phyloP scores from a whole-genome alignment of 768 basidiomycete species.

The Mycena amicta region DNA sequence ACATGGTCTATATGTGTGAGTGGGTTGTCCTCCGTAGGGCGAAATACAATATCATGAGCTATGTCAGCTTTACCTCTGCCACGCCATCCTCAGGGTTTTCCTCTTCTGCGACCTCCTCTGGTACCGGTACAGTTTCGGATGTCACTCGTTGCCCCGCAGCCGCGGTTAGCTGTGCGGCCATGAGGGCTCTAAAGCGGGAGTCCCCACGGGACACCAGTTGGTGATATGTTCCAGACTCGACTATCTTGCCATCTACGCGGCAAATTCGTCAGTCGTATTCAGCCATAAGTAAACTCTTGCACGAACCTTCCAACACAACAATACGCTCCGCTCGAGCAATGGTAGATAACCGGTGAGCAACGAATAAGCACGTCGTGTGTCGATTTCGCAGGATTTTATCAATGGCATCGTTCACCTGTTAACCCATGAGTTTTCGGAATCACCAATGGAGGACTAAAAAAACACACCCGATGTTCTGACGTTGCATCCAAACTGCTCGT shows the following conservation, averaged over 20 bases:
- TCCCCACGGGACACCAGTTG: slow-evolving; percentile 69
- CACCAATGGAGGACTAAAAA: not conserved
- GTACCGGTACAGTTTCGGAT: slow-evolving; percentile 8
- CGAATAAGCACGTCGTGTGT: slow-evolving; percentile 85
- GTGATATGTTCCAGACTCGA: slow-evolving; percentile 81
- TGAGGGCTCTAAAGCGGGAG: slow-evolving; percentile 82
- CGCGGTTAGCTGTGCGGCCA: slow-evolving; percentile 85
- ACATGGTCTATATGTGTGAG: slow-evolving; percentile 18
- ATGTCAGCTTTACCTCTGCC: not conserved
- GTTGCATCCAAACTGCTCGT: slow-evolving; percentile 88
- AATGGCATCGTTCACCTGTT: slow-evolving; percentile 84
- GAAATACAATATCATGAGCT: not conserved
- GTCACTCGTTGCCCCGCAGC: slow-evolving; percentile 34
- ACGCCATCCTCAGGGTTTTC: not conserved
- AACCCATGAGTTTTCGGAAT: not conserved
- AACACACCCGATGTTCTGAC: slow-evolving; percentile 74
- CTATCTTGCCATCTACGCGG: slow-evolving; percentile 66
- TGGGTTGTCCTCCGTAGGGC: not conserved
- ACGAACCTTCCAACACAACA: slow-evolving; percentile 85
- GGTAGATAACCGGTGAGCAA: slow-evolving; percentile 88
- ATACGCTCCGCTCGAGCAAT: slow-evolving; percentile 90
- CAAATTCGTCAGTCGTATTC: not conserved
- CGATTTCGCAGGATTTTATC: slow-evolving; percentile 80
- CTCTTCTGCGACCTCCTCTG: slow-evolving; percentile 15
- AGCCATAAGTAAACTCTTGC: no score